Evolutionary conservation across 352 stramenopile genomes (phyloP).

Genomic region (Pythium sp.): DNA sequence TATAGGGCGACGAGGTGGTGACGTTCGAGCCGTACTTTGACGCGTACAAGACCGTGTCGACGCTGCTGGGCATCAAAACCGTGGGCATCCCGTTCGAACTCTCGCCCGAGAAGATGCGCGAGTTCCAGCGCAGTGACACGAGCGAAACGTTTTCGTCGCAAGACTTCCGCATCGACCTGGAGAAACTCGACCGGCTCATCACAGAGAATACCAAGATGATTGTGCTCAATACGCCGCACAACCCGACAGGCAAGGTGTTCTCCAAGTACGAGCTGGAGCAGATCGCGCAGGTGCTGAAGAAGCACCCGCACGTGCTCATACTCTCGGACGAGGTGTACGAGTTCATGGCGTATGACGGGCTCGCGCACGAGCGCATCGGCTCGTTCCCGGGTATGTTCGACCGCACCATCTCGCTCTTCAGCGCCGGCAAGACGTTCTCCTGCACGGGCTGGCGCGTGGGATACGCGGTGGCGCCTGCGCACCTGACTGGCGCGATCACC

Average conservation of each 20-base stretch:
- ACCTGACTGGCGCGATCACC: constrained; percentile 57
- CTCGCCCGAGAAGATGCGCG: constrained; percentile 34
- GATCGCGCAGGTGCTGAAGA: constrained; percentile 84
- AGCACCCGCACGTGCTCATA: constrained; percentile 89
- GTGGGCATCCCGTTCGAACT: constrained; percentile 73
- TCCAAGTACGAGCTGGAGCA: constrained; percentile 89
- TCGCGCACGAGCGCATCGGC: constrained; percentile 66
- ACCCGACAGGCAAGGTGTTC: constrained; percentile 99
- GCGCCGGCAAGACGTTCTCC: constrained; percentile 91
- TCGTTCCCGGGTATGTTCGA: constrained; percentile 83
- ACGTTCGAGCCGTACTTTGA: constrained; percentile 91
- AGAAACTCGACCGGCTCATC: constrained; percentile 83
- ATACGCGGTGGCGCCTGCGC: constrained; percentile 64
- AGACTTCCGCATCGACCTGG: constrained; percentile 85
- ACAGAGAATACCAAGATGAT: constrained; percentile 93
- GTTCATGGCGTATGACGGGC: constrained; percentile 93
- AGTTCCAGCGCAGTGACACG: constrained; percentile 32
- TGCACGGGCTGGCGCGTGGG: constrained; percentile 93
- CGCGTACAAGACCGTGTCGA: constrained; percentile 83
- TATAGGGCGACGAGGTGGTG: constrained; percentile 78
- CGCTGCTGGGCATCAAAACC: constrained; percentile 78
- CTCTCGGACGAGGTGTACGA: constrained; percentile 99
- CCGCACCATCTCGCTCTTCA: constrained; percentile 92
- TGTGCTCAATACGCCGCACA: constrained; percentile 98
- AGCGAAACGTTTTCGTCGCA: constrained; percentile 51